Conservation (phyloP, 441 rosid species). For the Melastoma candidum region DNA sequence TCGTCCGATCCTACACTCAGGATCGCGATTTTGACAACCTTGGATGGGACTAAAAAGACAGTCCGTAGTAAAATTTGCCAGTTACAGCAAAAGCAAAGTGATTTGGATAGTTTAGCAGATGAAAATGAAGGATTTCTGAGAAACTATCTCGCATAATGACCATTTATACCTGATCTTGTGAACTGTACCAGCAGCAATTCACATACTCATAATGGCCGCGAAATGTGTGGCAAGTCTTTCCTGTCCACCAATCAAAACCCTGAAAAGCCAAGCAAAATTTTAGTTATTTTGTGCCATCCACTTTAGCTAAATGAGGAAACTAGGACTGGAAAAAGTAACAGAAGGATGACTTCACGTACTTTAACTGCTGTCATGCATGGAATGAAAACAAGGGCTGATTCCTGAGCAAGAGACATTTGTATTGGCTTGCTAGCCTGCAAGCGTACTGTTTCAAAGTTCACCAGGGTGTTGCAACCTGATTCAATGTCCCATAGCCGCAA, state of each 20-base stretch:
- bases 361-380: conserved; percentile 81
- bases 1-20: too few relatives aligned
- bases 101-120: too few relatives aligned
- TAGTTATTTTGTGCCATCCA: neutral
- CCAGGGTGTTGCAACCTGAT: conserved; percentile 87
- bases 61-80: too few relatives aligned
- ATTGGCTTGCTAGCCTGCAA: conserved; percentile 64
- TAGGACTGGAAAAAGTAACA: neutral
- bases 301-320: neutral
- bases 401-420: conserved; percentile 54
- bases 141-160: conserved; percentile 2
- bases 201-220: conserved; percentile 76
- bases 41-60: too few relatives aligned
- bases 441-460: conserved; percentile 80
- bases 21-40: too few relatives aligned
- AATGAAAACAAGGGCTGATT: conserved; percentile 65
- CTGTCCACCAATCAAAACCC: conserved; percentile 86
- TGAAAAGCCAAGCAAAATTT: conserved; percentile 19
- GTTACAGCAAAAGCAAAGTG: too few relatives aligned
- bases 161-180: conserved; percentile 64
- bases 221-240: conserved; percentile 40
- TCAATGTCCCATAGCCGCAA: conserved; percentile 83
- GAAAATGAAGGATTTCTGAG: neutral
- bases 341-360: conserved; percentile 27
- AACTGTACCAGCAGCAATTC: conserved; percentile 70